Base-by-base conservation (phyloP, 495 filamentous ascomycete species). In the Penicillium goetzii region DNA sequence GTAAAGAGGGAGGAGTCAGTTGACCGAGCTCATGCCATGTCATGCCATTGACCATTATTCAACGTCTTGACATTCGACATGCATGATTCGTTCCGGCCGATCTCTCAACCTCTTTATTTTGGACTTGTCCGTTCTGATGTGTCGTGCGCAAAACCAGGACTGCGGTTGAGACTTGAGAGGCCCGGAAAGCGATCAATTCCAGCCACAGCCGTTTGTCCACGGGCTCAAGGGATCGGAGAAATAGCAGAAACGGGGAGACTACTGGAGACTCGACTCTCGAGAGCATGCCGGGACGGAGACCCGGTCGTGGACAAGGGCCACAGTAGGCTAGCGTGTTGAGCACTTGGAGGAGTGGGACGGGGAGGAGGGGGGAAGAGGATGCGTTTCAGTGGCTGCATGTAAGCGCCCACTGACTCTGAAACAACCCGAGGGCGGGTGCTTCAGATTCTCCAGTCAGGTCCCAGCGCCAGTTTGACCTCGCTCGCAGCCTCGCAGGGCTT, bases 371-470 rank as follows among this genome's bases (percentile, higher is more conserved):
- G 1, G 7, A 11, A 1, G 33, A 41, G 51, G 58, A 45, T 43
- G 56, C 53, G 66, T 70, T 67, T 68, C 64, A 72, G 51, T 70
- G 64, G 66, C 67, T 72, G 71, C 71, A 67, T 60, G 69, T 74
- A 74, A 72, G 72, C 72, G 72, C 72, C 69, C 65, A 69, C 63
- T 56, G 50, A 41, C 33, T 69, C 70, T 76, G 73, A 76, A 76
- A 76, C 73, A 50, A 62, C 26, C 59, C 61, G 57, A 56, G 51
- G 58, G 72, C 70, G 70, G 70, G 66, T 75, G 72, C 69, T 75
- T 75, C 72, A 75, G 67, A 64, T 73, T 57, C 50, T 57, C 38
- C 54, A 57, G 54, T 57, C 54, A 57, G 38, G 36, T 57, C 55
- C 58, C 66, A 67, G 72, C 68, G 69, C 73, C 70, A 74, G 73